Base-by-base conservation (phyloP, 2,329 filamentous ascomycete species). In the Colletotrichum viniferum region DNA sequence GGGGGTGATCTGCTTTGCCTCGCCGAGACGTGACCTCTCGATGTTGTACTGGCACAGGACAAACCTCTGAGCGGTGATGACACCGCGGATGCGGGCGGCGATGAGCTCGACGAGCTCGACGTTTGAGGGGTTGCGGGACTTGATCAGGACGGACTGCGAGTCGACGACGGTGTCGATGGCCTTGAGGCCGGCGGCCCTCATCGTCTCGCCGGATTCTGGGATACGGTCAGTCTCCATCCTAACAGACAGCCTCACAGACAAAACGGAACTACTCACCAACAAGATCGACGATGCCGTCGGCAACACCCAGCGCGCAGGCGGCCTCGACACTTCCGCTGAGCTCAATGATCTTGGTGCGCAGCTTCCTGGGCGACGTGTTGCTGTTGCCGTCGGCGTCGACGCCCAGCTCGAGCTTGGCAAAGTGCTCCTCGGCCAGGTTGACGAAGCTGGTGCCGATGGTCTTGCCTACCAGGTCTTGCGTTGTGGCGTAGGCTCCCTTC, bases 21-120 rank as follows among this genome's bases (percentile, higher is more conserved):
- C 87, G 9, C 88, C 81, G 72, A 99, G 91, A 69, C 91, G 90
- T 63, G 86, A 83, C 76, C 96, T 92, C 79, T 94, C 90, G 74
- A 98, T 92, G 86, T 99, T 99, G 90, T 98, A 99, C 82, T 97
- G 96, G 88, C 97, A 98, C 34, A 98, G 91, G 32, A 98, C 95
- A 83, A 94, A 98, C 85, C 92, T 94, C 87, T 99, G 95, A 12
- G 97, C 97, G 56, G 95, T 96, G 82, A 99, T 98, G 77, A 99
- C 96, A 84, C 97, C 97, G 75, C 92, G 91, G 82, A 99, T 98
- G 81, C 97, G 93, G 13, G 94, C 93, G 32, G 94, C 91, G 81
- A 99, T 97, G 73, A 98, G 89, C 26, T 96, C 91, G 70, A 98
- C 93, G 73, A 98, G 89, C 77, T 93, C 92, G 5, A 92, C 91